Evolutionary conservation across 495 filamentous ascomycete genomes (phyloP).

Genomic region (Extremus antarcticus): DNA sequence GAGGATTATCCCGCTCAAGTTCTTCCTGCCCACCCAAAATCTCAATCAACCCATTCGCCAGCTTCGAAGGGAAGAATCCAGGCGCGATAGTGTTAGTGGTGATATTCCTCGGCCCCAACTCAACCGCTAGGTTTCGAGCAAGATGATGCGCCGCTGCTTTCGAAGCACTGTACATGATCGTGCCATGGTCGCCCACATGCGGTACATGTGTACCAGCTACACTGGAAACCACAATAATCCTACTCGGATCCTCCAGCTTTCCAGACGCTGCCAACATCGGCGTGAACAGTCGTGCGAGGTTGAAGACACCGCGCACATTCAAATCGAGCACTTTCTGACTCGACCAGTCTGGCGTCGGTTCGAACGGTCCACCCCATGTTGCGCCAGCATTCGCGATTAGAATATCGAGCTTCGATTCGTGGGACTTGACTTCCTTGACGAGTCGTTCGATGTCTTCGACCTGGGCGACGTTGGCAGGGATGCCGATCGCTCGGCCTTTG

Average conservation of each 20-base stretch:
- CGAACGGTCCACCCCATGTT: conserved; percentile 35
- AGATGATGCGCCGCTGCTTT: conserved; percentile 38
- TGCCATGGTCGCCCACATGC: conserved; percentile 33
- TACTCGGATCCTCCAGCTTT: conserved; percentile 28
- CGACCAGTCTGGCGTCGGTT: conserved; percentile 32
- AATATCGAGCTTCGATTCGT: conserved; percentile 30
- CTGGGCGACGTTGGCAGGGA: conserved; percentile 33
- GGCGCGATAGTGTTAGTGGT: conserved; percentile 35
- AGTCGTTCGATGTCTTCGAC: conserved; percentile 31
- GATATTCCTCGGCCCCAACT: conserved; percentile 34
- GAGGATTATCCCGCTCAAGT: conserved; percentile 54
- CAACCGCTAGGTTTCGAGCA: conserved; percentile 31
- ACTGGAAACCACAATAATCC: conserved; percentile 31
- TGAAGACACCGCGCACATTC: conserved; percentile 36
- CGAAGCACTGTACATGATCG: conserved; percentile 34
- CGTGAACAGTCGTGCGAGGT: conserved; percentile 25
- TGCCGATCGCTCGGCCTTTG: conserved; percentile 31
- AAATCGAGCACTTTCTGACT: conserved; percentile 34
- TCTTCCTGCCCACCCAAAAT: conserved; percentile 37
- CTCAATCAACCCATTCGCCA: conserved; percentile 35
- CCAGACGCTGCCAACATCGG: conserved; percentile 29
- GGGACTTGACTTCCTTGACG: conserved; percentile 28
- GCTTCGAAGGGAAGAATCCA: conserved; percentile 36
- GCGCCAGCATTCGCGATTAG: conserved; percentile 35
- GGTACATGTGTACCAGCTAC: conserved; percentile 32